Conservation (phyloP, 805 yeast species). For the Lipomyces yamadae region DNA sequence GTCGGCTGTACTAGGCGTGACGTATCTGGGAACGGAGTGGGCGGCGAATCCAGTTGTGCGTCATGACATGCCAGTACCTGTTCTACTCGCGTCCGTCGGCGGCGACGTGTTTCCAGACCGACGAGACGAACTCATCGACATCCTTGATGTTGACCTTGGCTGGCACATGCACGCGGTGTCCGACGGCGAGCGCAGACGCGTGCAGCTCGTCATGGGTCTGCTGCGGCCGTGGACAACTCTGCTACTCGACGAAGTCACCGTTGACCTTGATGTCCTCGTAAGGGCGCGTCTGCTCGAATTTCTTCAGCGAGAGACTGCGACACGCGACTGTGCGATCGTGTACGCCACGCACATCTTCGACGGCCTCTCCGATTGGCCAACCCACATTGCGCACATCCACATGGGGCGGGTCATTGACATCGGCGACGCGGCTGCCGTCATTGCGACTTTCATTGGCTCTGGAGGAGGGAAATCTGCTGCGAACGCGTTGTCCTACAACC, state of each 20-base stretch:
- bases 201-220: constrained; percentile 91
- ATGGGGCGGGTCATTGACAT: constrained; percentile 58
- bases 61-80: constrained; percentile 86
- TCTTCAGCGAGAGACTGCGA: constrained; percentile 71
- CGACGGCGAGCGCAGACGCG: constrained; percentile 95
- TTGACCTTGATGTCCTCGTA: constrained; percentile 92
- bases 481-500: constrained; percentile 16
- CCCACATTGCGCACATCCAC: constrained; percentile 75
- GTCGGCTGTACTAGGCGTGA: constrained; percentile 53
- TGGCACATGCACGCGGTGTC: constrained; percentile 94
- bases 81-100: constrained; percentile 80
- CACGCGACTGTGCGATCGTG: constrained; percentile 74
- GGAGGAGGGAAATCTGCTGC: constrained; percentile 44
- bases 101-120: constrained; percentile 75
- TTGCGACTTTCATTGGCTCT: neutral
- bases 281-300: constrained; percentile 74
- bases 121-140: constrained; percentile 71
- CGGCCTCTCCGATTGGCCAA: constrained; percentile 91
- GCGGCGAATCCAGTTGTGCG: constrained; percentile 88
- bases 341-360: constrained; percentile 97
- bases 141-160: constrained; percentile 80
- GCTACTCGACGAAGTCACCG: constrained; percentile 94
- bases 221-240: constrained; percentile 87
- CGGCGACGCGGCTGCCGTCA: constrained; percentile 22
- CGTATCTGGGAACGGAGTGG: constrained; percentile 98